Evolutionary conservation across 495 filamentous ascomycete species (phyloP).

Genomic region (Aspergillus nidulans): DNA sequence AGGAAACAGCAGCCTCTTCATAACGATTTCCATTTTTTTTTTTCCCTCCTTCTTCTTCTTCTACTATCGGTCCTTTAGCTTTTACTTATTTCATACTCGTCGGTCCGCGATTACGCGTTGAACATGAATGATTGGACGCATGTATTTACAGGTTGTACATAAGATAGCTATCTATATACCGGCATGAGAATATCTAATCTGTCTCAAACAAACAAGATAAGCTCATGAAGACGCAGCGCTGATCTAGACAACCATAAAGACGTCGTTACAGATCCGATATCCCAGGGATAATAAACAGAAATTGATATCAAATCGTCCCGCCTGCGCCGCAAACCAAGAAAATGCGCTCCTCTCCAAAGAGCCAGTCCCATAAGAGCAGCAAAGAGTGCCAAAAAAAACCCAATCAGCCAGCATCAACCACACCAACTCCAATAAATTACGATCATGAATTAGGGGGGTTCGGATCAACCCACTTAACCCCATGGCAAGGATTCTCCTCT

Average conservation of each 20-base stretch:
- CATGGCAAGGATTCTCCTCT: constrained; percentile 7
- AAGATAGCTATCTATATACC: background rate
- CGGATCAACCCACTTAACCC: constrained; percentile 12
- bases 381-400: background rate
- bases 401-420: background rate
- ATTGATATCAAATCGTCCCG: background rate
- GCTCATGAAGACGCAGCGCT: background rate
- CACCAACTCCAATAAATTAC: background rate
- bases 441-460: background rate
- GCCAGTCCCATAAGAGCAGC: background rate
- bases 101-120: background rate
- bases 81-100: background rate
- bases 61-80: background rate
- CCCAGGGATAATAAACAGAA: background rate
- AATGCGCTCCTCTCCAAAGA: background rate
- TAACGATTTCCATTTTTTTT: background rate
- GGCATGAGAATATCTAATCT: background rate
- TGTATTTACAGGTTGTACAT: constrained; percentile 2
- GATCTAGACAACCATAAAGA: background rate
- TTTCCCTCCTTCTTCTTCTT: background rate
- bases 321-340: background rate
- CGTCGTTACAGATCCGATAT: background rate
- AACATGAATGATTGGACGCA: constrained; percentile 5
- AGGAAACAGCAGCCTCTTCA: background rate
- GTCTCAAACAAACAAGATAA: background rate